phyloP scores from a whole-genome alignment of 2,329 filamentous ascomycete genomes.

The Raffaelea deltoideospora region DNA sequence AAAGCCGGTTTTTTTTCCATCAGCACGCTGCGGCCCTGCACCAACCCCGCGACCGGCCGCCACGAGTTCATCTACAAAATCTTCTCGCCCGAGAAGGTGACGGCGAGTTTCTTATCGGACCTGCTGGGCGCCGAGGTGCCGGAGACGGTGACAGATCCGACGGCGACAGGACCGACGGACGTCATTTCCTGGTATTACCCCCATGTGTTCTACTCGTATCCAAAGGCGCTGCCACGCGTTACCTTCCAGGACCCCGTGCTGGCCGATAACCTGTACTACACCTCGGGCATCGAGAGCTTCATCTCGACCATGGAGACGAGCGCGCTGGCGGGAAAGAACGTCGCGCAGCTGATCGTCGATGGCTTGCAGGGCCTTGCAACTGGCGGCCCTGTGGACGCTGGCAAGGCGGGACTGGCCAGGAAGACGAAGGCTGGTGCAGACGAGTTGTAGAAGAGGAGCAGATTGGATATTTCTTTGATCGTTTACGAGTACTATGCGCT shows the following conservation, averaged over 20 bases:
- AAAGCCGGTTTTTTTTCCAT: conserved; percentile 74
- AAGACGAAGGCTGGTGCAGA: no score
- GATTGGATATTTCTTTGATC: no score
- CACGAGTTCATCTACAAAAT: conserved; percentile 50
- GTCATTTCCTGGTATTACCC: conserved; percentile 63
- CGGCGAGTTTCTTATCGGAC: conserved; percentile 33
- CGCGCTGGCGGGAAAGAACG: conserved; percentile 77
- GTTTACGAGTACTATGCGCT: no score
- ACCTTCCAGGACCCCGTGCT: conserved; percentile 74
- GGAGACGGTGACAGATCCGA: conserved; percentile 25
- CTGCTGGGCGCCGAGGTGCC: conserved; percentile 35
- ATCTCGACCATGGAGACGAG: conserved; percentile 98
- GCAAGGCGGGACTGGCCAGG: not conserved
- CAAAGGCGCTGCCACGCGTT: conserved; percentile 66
- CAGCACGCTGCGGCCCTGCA: conserved; percentile 51
- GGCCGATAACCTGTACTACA: conserved; percentile 53
- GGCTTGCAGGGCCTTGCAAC: conserved; percentile 17
- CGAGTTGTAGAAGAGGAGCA: no score
- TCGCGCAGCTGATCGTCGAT: conserved; percentile 56
- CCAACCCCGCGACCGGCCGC: conserved; percentile 41
- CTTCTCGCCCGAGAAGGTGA: conserved; percentile 41
- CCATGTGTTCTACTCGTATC: conserved; percentile 72
- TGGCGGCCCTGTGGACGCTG: conserved; percentile 1
- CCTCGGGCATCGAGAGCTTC: conserved; percentile 73
- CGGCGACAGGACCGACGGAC: conserved; percentile 21